Evolutionary conservation across 2,329 filamentous ascomycete species (phyloP).

Genomic region (Botrytis fragariae): DNA sequence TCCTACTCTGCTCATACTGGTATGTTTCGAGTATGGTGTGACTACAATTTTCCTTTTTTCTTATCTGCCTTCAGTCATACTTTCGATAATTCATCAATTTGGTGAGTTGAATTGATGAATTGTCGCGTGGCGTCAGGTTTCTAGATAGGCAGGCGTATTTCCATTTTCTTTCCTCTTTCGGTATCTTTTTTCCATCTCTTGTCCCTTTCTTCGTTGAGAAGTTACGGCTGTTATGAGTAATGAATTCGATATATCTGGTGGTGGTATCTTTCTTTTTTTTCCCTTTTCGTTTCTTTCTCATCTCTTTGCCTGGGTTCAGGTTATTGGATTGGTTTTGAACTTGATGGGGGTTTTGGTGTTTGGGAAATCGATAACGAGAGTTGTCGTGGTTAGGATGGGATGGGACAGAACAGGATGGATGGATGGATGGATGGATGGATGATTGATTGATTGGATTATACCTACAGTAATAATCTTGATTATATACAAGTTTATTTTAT

Average conservation of each 20-base stretch:
- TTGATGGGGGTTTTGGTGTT: not conserved
- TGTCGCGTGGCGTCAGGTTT: slow-evolving; percentile 1
- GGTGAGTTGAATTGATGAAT: slow-evolving; percentile 20
- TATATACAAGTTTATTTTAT: slow-evolving; percentile 11
- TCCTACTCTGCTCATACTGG: slow-evolving; percentile 16
- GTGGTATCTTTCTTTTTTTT: not conserved
- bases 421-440: not conserved
- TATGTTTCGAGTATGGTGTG: slow-evolving; percentile 27
- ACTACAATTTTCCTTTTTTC: slow-evolving; percentile 14
- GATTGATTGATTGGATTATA: not conserved
- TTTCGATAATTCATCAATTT: slow-evolving; percentile 18
- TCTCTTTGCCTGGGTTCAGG: not conserved
- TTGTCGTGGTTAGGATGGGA: not conserved
- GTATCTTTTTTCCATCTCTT: not conserved
- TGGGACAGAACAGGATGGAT: not conserved
- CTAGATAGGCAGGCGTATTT: slow-evolving; percentile 14
- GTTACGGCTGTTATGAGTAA: slow-evolving; percentile 10
- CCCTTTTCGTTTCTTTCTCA: not conserved
- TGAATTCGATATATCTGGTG: slow-evolving; percentile 1
- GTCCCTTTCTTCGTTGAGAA: not conserved
- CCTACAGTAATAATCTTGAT: slow-evolving; percentile 8
- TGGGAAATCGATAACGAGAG: not conserved
- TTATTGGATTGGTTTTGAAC: not conserved
- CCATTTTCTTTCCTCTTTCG: not conserved
- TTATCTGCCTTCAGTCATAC: not conserved